Conservation (phyloP, 2,329 filamentous ascomycete species). For the Parasarocladium wereldwijsianum region DNA sequence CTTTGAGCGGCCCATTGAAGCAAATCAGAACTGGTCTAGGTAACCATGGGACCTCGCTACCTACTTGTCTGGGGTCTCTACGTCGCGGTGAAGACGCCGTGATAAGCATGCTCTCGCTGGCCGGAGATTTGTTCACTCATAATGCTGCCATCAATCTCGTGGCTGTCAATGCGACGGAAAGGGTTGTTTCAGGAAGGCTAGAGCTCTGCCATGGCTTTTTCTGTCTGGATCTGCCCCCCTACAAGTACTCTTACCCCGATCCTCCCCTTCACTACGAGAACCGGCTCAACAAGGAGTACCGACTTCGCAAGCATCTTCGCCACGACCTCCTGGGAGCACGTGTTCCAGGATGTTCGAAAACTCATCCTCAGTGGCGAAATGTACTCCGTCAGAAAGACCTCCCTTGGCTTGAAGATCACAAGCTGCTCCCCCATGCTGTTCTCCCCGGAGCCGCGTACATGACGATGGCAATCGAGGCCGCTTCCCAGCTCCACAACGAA, state of each 20-base stretch:
- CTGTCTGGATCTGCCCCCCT: constrained; percentile 4
- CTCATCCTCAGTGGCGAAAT: constrained; percentile 8
- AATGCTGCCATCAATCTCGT: constrained; percentile 4
- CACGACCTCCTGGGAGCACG: constrained; percentile 7
- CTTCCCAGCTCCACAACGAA: no score
- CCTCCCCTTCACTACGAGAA: constrained; percentile 3
- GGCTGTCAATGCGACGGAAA: neutral
- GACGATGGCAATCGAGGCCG: constrained; percentile 12
- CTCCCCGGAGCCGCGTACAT: constrained; percentile 21
- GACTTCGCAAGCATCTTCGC: constrained; percentile 6
- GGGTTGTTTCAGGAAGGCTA: neutral
- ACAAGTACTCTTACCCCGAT: constrained; percentile 3
- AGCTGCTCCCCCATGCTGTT: constrained; percentile 25
- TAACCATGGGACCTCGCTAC: neutral
- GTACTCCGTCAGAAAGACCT: constrained; percentile 8
- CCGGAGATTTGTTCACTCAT: constrained; percentile 3
- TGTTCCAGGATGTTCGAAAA: neutral
- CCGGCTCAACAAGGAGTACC: constrained; percentile 7
- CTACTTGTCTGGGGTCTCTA: neutral
- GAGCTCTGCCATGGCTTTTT: constrained; percentile 2
- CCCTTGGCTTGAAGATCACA: constrained; percentile 26
- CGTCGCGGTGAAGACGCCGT: neutral
- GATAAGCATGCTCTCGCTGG: constrained; percentile 2
- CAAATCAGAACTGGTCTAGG: constrained; percentile 15
- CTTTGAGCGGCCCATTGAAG: constrained; percentile 28